Base-by-base conservation (phyloP, 306 rosid genomes). In the Pyrus betulifolia region DNA sequence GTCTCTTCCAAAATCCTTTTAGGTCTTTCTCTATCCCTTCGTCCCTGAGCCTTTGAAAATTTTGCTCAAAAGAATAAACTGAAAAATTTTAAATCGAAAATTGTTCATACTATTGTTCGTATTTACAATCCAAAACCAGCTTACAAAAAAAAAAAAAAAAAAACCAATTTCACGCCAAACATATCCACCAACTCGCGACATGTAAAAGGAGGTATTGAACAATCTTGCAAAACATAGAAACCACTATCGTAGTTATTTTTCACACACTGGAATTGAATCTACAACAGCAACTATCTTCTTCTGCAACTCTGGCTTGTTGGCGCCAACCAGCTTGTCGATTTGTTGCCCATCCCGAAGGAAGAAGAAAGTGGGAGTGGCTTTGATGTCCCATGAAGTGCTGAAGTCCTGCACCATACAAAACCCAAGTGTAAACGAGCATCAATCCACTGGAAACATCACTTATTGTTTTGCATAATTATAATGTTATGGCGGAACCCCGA, bases 321-420 rank as follows among this genome's bases (percentile, higher is more conserved):
- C 99, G 71, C 99, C 99, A 0, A 96, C 99, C 35, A 96, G 99
- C 86, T 96, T 96, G 86, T 92, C 99, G 40, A 96, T 6, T 82
- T 96, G 89, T 83, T 92, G 72, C 8, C 98, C 98, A 66, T 91
- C 90, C 85, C 80, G 85, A 15, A 96, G 92, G 86, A 96, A 91
- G 89, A 96, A 96, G 87, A 96, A 96, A 19, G 99, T 96, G 2
- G 99, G 99, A 65, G 99, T 96, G 74, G 98, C 99, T 82, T 96
- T 96, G 69, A 96, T 92, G 76, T 96, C 99, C 99, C 96, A 96
- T 15, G 97, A 82, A 75, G 93, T 81, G 84, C 98, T 92, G 70
- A 96, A 96, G 35, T 96, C 99, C 99, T 96, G 88, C 76, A 82
- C 67, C 74, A 80, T 46, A 69, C 63, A 70, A 83, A 54, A 45